These are phyloP conservation scores for Lentinula boryana DNA, from an alignment of 768 basidiomycete species.

Conservation along the genomic window DNA sequence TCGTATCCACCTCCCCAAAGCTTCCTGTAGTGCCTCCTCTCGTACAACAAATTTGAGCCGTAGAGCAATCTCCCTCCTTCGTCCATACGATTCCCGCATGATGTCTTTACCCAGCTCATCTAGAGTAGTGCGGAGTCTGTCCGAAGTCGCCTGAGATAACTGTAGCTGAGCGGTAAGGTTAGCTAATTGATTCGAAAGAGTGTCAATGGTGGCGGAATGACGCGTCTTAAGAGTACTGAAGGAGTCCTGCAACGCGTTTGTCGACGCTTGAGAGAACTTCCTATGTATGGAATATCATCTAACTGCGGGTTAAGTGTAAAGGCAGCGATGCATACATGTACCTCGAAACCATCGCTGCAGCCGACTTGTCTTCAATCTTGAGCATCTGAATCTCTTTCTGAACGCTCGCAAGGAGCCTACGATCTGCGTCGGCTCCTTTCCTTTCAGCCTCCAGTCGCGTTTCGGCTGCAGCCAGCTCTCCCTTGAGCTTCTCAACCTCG, in stretches of 20 bases:
- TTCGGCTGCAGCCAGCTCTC: conserved; percentile 36
- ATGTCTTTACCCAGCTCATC: conserved; percentile 70
- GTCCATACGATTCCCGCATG: conserved; percentile 64
- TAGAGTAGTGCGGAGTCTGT: conserved; percentile 50
- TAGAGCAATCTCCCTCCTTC: conserved; percentile 63
- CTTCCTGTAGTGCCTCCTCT: conserved; percentile 57
- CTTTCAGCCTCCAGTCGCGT: conserved; percentile 41
- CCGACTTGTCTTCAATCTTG: conserved; percentile 62
- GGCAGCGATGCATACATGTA: conserved; percentile 58
- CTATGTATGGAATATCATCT: conserved; percentile 25
- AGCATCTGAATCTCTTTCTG: conserved; percentile 49
- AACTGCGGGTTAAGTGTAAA: neutral
- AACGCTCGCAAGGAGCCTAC: conserved; percentile 36
- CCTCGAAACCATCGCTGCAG: conserved; percentile 77
- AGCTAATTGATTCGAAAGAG: conserved; percentile 46
- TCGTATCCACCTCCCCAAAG: conserved; percentile 50
- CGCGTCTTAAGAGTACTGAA: conserved; percentile 53
- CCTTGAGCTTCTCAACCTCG: conserved; percentile 35
- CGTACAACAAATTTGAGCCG: conserved; percentile 55
- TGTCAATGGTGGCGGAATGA: conserved; percentile 54
- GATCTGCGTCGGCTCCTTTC: conserved; percentile 33
- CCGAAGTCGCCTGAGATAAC: conserved; percentile 34
- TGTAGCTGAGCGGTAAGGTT: conserved; percentile 36
- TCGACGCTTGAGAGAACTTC: conserved; percentile 79
- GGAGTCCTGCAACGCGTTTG: conserved; percentile 57